These are phyloP conservation scores for Termitomyces sp. DNA, from an alignment of 1,284 basidiomycete species.

Conservation along the genomic window DNA sequence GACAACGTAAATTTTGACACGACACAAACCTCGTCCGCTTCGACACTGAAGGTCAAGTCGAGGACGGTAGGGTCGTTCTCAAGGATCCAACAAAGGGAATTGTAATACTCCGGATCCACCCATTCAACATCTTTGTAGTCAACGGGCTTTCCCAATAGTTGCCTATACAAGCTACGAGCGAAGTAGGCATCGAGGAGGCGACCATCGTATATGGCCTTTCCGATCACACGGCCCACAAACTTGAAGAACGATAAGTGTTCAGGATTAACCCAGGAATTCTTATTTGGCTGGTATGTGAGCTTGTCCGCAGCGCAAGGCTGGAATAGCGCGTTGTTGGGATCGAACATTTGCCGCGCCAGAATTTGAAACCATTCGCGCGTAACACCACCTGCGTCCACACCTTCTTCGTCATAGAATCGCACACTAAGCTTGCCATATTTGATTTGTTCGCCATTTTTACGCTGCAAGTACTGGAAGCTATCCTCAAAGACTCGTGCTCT, in stretches of 20 bases:
- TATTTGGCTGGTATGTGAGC: slow-evolving; percentile 95
- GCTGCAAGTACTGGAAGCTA: slow-evolving; percentile 88
- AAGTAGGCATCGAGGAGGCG: slow-evolving; percentile 98
- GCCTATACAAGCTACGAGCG: slow-evolving; percentile 90
- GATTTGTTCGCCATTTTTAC: slow-evolving; percentile 92
- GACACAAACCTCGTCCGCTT: slow-evolving; percentile 78
- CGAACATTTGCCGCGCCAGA: slow-evolving; percentile 97
- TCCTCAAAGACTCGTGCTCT: slow-evolving; percentile 95
- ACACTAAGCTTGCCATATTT: slow-evolving; percentile 98
- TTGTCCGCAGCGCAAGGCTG: slow-evolving; percentile 94
- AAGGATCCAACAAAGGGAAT: slow-evolving; percentile 87
- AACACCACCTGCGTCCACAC: slow-evolving; percentile 97
- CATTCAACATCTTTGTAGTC: slow-evolving; percentile 94
- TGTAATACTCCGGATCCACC: slow-evolving; percentile 96
- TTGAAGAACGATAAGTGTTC: slow-evolving; percentile 98
- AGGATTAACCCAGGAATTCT: slow-evolving; percentile 90
- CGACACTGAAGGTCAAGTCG: slow-evolving; percentile 87
- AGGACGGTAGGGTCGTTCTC: slow-evolving; percentile 85
- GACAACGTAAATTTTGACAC: neutral
- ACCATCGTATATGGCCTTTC: slow-evolving; percentile 94
- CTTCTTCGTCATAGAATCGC: slow-evolving; percentile 96
- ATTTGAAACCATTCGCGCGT: slow-evolving; percentile 99
- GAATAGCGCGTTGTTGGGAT: slow-evolving; percentile 98
- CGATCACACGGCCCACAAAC: slow-evolving; percentile 96
- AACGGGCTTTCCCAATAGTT: slow-evolving; percentile 86